These are phyloP conservation scores for Hypoxylon sp. DNA, from an alignment of 2,329 filamentous ascomycete species.

Conservation along the genomic window DNA sequence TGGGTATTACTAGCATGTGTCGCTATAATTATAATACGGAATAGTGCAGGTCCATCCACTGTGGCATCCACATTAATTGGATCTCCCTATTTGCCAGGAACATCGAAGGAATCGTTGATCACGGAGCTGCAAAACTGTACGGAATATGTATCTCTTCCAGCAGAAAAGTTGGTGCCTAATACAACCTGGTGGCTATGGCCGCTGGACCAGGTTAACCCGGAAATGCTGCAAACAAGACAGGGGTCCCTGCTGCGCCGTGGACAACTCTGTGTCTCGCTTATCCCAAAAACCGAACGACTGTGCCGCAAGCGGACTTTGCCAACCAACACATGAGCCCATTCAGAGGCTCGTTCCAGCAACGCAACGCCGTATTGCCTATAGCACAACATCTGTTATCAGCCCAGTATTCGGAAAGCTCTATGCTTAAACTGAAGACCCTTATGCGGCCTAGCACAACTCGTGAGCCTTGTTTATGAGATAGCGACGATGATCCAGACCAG, in stretches of 20 bases:
- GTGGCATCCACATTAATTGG: background rate
- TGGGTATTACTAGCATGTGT: background rate
- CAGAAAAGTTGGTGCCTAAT: constrained; percentile 10
- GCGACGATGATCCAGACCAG: constrained; percentile 14
- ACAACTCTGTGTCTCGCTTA: background rate
- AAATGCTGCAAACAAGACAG: constrained; percentile 1
- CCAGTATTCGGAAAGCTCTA: background rate
- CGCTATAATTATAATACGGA: constrained; percentile 22
- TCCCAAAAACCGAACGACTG: constrained; percentile 15
- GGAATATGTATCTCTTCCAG: background rate
- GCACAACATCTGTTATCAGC: constrained; percentile 16
- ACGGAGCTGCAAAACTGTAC: background rate
- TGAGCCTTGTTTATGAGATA: constrained; percentile 14
- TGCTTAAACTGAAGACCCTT: background rate
- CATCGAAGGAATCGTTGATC: background rate
- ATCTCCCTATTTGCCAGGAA: background rate
- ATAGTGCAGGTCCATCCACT: constrained; percentile 4
- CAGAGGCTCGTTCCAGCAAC: constrained; percentile 9
- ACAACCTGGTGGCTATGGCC: constrained; percentile 6
- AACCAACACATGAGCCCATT: constrained; percentile 6
- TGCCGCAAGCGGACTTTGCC: constrained; percentile 29
- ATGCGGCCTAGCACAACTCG: constrained; percentile 10
- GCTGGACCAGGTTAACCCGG: background rate
- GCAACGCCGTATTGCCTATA: constrained; percentile 10
- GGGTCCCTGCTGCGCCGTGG: background rate